Base-by-base conservation (phyloP, 108 stramenopile genomes). In the Poteriospumella lacustris region DNA sequence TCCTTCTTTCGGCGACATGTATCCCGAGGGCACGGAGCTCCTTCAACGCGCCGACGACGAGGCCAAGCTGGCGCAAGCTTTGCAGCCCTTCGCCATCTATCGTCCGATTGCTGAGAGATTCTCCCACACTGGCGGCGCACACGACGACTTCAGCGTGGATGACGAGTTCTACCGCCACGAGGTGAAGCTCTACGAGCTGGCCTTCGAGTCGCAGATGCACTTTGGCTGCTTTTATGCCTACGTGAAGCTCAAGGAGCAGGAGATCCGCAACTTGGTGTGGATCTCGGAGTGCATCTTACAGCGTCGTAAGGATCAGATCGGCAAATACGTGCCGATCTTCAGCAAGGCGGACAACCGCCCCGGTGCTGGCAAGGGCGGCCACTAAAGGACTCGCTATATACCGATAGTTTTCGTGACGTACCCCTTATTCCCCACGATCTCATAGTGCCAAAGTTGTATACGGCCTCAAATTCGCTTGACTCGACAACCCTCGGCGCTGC, bases 201-300 rank as follows among this genome's bases (percentile, higher is more conserved):
- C 98, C 52, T 99, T 97, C 75, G 96, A 99, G 84, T 92, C 94
- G 36, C 98, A 99, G 86, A 92, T 99, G 85, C 96, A 99, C 84
- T 99, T 91, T 79, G 98, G 86, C 0, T 83, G 87, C 58, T 97
- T 96, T 82, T 99, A 99, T 81, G 95, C 98, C 26, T 97, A 97
- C 85, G 95, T 97, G 36, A 97, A 97, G 89, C 95, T 99, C 72
- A 99, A 99, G 93, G 96, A 97, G 85, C 96, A 97, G 87, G 96
- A 99, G 84, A 95, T 97, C 76, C 92, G 96, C 67, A 99, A 99
- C 87, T 86, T 99, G 82, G 98, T 97, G 28, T 99, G 98, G 98
- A 94, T 99, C 78, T 88, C 91, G 34, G 97, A 99, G 80, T 99
- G 97, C 85, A 96, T 99, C 79, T 85, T 97, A 42, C 97, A 99